phyloP scores from a whole-genome alignment of 1,284 basidiomycete genomes.

The Naganishia sp. region DNA sequence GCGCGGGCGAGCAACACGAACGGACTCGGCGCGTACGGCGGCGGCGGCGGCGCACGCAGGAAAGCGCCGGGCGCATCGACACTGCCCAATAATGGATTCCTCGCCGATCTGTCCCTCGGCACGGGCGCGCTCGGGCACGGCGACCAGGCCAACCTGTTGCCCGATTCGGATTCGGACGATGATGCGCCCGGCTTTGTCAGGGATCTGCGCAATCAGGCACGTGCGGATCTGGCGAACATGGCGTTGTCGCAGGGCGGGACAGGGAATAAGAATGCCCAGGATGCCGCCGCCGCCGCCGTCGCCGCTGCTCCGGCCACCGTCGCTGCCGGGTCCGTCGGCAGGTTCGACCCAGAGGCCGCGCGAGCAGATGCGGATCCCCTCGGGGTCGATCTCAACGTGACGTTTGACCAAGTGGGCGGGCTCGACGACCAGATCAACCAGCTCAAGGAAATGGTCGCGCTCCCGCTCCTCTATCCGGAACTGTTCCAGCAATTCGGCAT shows the following conservation, averaged over 20 bases:
- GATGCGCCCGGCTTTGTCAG: slow-evolving; percentile 39
- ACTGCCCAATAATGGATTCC: slow-evolving; percentile 30
- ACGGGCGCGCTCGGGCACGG: slow-evolving; percentile 18
- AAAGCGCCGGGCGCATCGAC: slow-evolving; percentile 31
- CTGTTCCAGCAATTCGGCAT: slow-evolving; percentile 94
- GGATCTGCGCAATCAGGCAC: slow-evolving; percentile 39
- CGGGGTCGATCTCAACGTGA: slow-evolving; percentile 88
- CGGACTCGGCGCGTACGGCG: slow-evolving; percentile 44
- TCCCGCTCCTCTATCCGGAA: slow-evolving; percentile 95
- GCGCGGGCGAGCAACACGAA: slow-evolving; percentile 36
- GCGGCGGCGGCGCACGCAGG: slow-evolving; percentile 31
- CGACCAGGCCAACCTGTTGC: slow-evolving; percentile 18
- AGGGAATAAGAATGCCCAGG: slow-evolving; percentile 21
- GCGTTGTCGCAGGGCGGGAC: slow-evolving; percentile 32
- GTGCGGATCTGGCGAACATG: slow-evolving; percentile 34
- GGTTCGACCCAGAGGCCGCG: slow-evolving; percentile 57
- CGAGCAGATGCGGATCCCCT: slow-evolving; percentile 97
- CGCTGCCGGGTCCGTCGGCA: slow-evolving; percentile 60
- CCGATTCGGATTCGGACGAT: slow-evolving; percentile 32
- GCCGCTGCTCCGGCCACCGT: slow-evolving; percentile 55
- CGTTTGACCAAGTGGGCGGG: slow-evolving; percentile 97
- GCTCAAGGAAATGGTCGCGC: slow-evolving; percentile 96
- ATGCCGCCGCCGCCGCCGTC: not conserved
- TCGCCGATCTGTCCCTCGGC: slow-evolving; percentile 29
- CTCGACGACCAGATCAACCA: slow-evolving; percentile 95